Percentiles rank a stretch among this genome's conserved stretches.
Conservation (phyloP, 495 filamentous ascomycete species). For the Xylaria curta region DNA sequence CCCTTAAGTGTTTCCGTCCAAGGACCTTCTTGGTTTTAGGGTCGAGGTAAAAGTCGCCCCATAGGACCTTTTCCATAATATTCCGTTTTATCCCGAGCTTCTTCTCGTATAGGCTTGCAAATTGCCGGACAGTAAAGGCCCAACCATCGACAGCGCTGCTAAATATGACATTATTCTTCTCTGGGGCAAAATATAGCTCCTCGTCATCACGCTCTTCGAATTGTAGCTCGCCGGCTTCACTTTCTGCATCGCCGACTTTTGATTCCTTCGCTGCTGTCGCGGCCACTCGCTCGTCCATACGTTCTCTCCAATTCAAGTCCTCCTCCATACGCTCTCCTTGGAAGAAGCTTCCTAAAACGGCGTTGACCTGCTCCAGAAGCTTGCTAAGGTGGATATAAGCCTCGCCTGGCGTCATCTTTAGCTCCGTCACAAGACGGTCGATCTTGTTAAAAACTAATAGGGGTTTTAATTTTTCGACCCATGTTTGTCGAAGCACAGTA, state of each 20-base stretch:
- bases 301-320: conserved; percentile 93
- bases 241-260: conserved; percentile 54
- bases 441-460: conserved; percentile 98
- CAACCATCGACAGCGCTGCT: conserved; percentile 96
- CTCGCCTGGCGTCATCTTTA: conserved; percentile 89
- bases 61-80: conserved; percentile 92
- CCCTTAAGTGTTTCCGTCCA: conserved; percentile 90
- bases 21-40: conserved; percentile 96
- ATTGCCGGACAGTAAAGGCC: conserved; percentile 96
- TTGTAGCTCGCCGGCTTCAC: conserved; percentile 63
- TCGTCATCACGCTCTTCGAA: conserved; percentile 96
- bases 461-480: conserved; percentile 95
- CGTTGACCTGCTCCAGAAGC: conserved; percentile 93
- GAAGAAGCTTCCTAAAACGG: conserved; percentile 96
- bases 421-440: conserved; percentile 89
- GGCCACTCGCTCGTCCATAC: conserved; percentile 83
- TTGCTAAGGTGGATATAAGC: conserved; percentile 90
- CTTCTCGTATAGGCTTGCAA: conserved; percentile 92
- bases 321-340: conserved; percentile 99
- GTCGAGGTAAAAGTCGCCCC: conserved; percentile 97
- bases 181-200: conserved; percentile 96
- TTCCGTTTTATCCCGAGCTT: conserved; percentile 93
- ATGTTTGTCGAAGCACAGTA: conserved; percentile 92
- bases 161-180: conserved; percentile 99
- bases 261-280: conserved; percentile 58